phyloP scores from a whole-genome alignment of 108 stramenopile genomes.

The Cyclotella choctawhatcheeana region DNA sequence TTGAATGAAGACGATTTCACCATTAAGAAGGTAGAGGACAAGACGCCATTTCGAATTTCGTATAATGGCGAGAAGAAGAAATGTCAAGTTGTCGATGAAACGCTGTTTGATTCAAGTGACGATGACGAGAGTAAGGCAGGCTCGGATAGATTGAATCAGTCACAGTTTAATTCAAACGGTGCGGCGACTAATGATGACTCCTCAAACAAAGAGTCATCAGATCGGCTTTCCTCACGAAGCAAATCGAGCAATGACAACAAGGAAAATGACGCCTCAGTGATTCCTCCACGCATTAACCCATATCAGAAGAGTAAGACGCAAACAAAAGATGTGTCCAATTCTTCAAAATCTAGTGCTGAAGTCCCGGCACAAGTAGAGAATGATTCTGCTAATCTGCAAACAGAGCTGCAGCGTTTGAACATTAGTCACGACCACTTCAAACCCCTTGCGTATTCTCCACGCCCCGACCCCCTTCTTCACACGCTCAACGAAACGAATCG shows the following conservation, averaged over 20 bases:
- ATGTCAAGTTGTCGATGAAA: constrained; percentile 16
- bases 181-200: not conserved
- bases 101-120: constrained; percentile 30
- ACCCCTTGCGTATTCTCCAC: constrained; percentile 23
- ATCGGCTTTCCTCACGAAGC: not conserved
- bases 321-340: not conserved
- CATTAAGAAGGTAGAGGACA: not conserved
- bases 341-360: too few species aligned
- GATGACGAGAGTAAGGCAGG: constrained; percentile 10
- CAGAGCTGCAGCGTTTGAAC: constrained; percentile 28
- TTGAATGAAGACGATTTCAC: not conserved
- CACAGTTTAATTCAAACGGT: not conserved
- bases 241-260: not conserved
- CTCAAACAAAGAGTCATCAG: not conserved
- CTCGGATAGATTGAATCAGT: not conserved
- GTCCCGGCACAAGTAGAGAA: not conserved
- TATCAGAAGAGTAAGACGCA: constrained; percentile 9
- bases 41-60: constrained; percentile 27
- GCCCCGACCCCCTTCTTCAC: constrained; percentile 59
- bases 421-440: constrained; percentile 38
- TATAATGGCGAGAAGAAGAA: constrained; percentile 41
- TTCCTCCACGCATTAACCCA: not conserved
- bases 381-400: not conserved
- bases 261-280: not conserved
- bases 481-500: constrained; percentile 54